Base-by-base conservation (phyloP, 192 early-diverging fungal genomes). In the Umbelopsis sp. region DNA sequence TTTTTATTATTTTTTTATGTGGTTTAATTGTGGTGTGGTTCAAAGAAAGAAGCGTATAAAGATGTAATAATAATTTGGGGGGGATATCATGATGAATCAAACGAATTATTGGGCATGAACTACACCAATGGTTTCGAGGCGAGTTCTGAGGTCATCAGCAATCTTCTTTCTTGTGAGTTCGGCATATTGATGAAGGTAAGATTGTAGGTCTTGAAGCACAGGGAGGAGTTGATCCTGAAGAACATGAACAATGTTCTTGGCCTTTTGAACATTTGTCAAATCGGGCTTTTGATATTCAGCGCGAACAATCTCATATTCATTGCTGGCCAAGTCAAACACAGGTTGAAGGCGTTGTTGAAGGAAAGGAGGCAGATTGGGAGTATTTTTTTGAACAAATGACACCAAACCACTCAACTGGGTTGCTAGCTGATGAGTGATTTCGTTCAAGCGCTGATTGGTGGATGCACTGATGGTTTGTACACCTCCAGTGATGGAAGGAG, bases 141-240 rank as follows among this genome's bases (percentile, higher is more conserved):
- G 74, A 23, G 49, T 25, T 49, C 67, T 79, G 46, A 79, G 50
- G 49, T 79, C 73, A 64, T 46, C 12, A 46, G 71, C 66, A 30
- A 70, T 66, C 45, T 71, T 79, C 48, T 79, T 46, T 13, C 70
- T 55, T 11, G 77, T 70, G 4, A 68, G 16, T 3, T 73, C 67
- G 35, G 70, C 50, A 22, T 79, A 79, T 12, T 71, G 67, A 22
- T 58, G 67, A 11, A 79, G 58, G 27, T 79, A 65, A 37, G 71
- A 71, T 69, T 77, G 82, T 15, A 87, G 45, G 25, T 75, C 77
- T 41, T 80, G 20, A 35, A 87, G 71, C 9, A 87, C 51, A 4
- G 86, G 86, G 4, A 85, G 69, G 12, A 83, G 79, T 66, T 87
- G 78, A 11, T 82, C 71, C 58, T 81, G 82, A 37, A 80, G 81